phyloP scores from a whole-genome alignment of 305 asterid species.

The Fraxinus albicans region DNA sequence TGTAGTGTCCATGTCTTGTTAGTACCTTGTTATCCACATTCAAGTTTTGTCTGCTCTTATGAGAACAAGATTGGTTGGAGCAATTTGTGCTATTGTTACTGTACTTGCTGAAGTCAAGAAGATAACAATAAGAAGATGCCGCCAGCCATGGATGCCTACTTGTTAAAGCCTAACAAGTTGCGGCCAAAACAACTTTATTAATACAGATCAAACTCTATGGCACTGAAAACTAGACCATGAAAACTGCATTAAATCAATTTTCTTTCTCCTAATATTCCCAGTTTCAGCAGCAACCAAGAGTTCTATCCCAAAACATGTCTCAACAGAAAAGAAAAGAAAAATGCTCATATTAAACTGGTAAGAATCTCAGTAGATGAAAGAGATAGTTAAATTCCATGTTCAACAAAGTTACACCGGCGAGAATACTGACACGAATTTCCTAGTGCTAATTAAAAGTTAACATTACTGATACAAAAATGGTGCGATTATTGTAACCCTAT shows the following conservation, averaged over 20 bases:
- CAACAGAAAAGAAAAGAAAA: background rate
- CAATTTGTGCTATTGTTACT: background rate
- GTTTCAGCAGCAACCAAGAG: conserved; percentile 31
- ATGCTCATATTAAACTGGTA: background rate
- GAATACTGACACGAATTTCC: conserved; percentile 9
- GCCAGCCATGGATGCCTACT: conserved; percentile 51
- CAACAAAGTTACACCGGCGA: conserved; percentile 30
- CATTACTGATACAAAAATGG: conserved; percentile 5
- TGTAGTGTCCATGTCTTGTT: background rate
- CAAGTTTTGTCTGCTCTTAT: conserved; percentile 21
- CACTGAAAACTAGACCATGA: background rate
- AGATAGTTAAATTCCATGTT: conserved; percentile 29
- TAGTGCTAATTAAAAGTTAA: conserved; percentile 3
- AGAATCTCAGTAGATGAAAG: conserved; percentile 32
- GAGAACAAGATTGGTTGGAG: conserved; percentile 7
- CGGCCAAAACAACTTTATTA: conserved; percentile 48
- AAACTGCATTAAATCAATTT: background rate
- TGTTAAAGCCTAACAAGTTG: conserved; percentile 43
- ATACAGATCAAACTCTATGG: background rate
- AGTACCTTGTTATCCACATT: background rate
- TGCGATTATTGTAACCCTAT: conserved; percentile 34
- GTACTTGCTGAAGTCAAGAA: conserved; percentile 26
- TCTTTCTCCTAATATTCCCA: conserved; percentile 14
- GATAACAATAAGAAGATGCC: conserved; percentile 44
- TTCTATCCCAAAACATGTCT: conserved; percentile 5